phyloP scores from a whole-genome alignment of 139 green algal species.

The Auxenochlorella protothecoides region DNA sequence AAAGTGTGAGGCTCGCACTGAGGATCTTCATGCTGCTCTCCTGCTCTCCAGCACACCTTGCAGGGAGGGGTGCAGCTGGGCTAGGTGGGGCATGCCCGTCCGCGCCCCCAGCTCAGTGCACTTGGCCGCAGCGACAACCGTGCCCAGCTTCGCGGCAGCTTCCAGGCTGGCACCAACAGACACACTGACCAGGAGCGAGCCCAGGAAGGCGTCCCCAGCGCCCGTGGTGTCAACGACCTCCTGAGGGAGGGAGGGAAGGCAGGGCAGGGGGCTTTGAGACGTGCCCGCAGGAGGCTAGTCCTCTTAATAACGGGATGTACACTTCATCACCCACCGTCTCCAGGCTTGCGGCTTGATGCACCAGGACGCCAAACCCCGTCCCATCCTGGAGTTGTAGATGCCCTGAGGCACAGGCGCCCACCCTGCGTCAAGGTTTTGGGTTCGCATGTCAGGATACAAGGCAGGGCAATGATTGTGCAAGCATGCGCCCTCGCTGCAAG shows the following conservation, averaged over 20 bases:
- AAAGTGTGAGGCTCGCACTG: too few species aligned
- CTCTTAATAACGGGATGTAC: too few species aligned
- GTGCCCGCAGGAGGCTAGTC: too few species aligned
- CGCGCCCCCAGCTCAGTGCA: constrained; percentile 71
- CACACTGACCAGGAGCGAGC: constrained; percentile 65
- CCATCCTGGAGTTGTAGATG: neutral
- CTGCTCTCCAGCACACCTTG: neutral
- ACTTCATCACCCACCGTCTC: constrained; percentile 6
- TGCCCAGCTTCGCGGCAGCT: constrained; percentile 40
- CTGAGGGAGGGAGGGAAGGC: neutral
- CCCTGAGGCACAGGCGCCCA: neutral
- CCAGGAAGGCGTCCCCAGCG: constrained; percentile 91
- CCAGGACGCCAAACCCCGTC: neutral
- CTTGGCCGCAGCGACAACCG: constrained; percentile 71
- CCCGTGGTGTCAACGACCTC: constrained; percentile 81
- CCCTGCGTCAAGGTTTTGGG: neutral
- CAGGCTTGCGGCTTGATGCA: neutral
- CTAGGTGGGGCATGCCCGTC: constrained; percentile 48
- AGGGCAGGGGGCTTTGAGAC: constrained; percentile 20
- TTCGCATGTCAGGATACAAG: too few species aligned
- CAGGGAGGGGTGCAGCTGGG: constrained; percentile 29
- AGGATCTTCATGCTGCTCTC: too few species aligned
- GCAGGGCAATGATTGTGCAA: too few species aligned
- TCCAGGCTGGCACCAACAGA: constrained; percentile 30
- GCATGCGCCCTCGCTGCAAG: too few species aligned